phyloP scores from a whole-genome alignment of 176 grass and related monocot species.

The Oryza nivara region DNA sequence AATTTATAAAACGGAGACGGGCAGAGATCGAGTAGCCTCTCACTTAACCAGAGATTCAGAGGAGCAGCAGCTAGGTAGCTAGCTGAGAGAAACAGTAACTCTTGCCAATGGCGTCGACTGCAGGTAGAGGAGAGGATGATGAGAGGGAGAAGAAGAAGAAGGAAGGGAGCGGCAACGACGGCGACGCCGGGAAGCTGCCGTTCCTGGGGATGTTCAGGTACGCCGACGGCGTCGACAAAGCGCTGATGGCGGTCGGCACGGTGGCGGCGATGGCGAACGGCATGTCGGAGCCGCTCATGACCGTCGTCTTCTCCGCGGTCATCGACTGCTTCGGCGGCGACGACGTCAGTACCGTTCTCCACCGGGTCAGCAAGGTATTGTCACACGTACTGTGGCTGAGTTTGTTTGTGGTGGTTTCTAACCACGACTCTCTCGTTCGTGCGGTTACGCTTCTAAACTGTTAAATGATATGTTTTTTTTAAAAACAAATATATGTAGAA shows the following conservation, averaged over 20 bases:
- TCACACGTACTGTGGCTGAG: too few species aligned
- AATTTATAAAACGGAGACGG: not conserved
- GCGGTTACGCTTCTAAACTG: too few species aligned
- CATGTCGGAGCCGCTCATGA: slow-evolving; percentile 58
- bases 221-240: slow-evolving; percentile 40
- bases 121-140: not conserved
- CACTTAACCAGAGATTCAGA: too few species aligned
- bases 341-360: slow-evolving; percentile 34
- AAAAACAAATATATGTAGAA: too few species aligned
- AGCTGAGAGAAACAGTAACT: not conserved
- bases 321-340: slow-evolving; percentile 57
- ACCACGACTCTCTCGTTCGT: too few species aligned
- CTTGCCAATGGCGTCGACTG: not conserved
- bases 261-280: slow-evolving; percentile 62
- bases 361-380: slow-evolving; percentile 33
- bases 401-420: too few species aligned
- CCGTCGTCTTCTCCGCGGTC: slow-evolving; percentile 51
- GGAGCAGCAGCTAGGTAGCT: not conserved
- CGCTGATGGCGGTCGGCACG: slow-evolving; percentile 54
- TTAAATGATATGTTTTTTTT: too few species aligned
- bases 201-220: slow-evolving; percentile 57
- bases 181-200: slow-evolving; percentile 21
- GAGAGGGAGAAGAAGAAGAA: not conserved
- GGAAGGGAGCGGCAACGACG: too few species aligned
- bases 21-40: not conserved